These are phyloP conservation scores for Cokeromyces recurvatus DNA, from an alignment of 371 early-diverging fungal genomes.

Conservation along the genomic window DNA sequence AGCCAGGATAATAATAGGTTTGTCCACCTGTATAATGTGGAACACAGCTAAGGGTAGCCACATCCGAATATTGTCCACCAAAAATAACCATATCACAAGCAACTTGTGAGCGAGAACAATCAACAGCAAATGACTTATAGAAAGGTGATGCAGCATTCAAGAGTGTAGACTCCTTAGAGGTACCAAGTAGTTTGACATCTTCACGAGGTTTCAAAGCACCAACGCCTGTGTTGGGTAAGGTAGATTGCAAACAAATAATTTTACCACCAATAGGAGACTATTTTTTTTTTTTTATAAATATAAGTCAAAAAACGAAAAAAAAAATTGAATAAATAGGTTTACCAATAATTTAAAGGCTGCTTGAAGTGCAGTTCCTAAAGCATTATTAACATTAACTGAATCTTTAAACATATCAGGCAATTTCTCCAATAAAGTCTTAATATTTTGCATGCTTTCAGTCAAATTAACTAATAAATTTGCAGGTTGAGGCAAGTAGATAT, in stretches of 20 bases:
- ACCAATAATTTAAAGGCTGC: conserved; percentile 82
- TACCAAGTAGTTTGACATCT: conserved; percentile 83
- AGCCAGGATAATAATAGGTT: conserved; percentile 93
- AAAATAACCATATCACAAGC: conserved; percentile 93
- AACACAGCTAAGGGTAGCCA: conserved; percentile 83
- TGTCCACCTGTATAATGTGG: conserved; percentile 95
- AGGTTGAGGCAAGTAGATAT: conserved; percentile 83
- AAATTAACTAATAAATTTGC: conserved; percentile 84
- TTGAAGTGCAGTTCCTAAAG: conserved; percentile 82
- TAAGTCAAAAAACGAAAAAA: too few relatives aligned
- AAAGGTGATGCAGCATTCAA: conserved; percentile 80
- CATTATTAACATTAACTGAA: conserved; percentile 71
- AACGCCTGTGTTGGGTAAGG: conserved; percentile 76
- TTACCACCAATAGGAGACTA: conserved; percentile 84
- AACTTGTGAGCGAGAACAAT: conserved; percentile 89
- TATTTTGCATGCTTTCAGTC: conserved; percentile 60
- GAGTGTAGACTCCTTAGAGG: conserved; percentile 80
- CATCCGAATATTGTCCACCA: conserved; percentile 85
- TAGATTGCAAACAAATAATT: conserved; percentile 79
- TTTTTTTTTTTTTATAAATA: too few relatives aligned
- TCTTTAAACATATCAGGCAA: conserved; percentile 81
- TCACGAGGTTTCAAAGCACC: conserved; percentile 83
- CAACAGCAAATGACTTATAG: conserved; percentile 93
- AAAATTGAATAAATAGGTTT: conserved; percentile 3
- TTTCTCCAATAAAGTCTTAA: conserved; percentile 71